phyloP scores from a whole-genome alignment of 108 stramenopile species.

The Mayamaea pseudoterrestris region DNA sequence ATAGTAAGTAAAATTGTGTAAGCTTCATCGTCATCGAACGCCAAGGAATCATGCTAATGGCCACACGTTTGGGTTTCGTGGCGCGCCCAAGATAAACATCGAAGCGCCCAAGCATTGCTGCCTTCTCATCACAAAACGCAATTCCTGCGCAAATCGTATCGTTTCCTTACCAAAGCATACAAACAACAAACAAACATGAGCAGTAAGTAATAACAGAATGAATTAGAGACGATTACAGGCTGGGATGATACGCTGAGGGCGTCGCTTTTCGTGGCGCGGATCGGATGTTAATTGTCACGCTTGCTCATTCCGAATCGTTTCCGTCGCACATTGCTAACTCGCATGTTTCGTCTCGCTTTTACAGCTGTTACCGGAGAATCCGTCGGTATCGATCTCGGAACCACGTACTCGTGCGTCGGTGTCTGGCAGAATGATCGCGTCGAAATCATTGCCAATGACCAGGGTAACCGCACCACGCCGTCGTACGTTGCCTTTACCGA shows the following conservation, averaged over 20 bases:
- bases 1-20: too few relatives aligned
- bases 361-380: constrained; percentile 4
- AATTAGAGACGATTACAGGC: not conserved
- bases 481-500: constrained; percentile 98
- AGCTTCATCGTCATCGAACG: too few relatives aligned
- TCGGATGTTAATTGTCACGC: not conserved
- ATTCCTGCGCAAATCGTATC: not conserved
- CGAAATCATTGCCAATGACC: constrained; percentile 99
- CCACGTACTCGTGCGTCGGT: constrained; percentile 96
- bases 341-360: not conserved
- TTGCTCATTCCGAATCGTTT: not conserved
- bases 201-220: constrained; percentile 2
- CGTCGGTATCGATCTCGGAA: constrained; percentile 88
- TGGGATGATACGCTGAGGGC: not conserved
- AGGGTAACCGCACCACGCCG: constrained; percentile 99
- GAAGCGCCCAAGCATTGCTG: too few relatives aligned
- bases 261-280: not conserved
- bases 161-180: not conserved
- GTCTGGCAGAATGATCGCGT: constrained; percentile 99
- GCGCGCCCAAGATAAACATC: too few relatives aligned
- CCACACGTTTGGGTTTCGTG: too few relatives aligned
- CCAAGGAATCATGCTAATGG: too few relatives aligned
- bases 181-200: not conserved
- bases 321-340: too few relatives aligned
- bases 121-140: too few relatives aligned